phyloP scores from a whole-genome alignment of 2,329 filamentous ascomycete species.

The Colletotrichum aenigma region DNA sequence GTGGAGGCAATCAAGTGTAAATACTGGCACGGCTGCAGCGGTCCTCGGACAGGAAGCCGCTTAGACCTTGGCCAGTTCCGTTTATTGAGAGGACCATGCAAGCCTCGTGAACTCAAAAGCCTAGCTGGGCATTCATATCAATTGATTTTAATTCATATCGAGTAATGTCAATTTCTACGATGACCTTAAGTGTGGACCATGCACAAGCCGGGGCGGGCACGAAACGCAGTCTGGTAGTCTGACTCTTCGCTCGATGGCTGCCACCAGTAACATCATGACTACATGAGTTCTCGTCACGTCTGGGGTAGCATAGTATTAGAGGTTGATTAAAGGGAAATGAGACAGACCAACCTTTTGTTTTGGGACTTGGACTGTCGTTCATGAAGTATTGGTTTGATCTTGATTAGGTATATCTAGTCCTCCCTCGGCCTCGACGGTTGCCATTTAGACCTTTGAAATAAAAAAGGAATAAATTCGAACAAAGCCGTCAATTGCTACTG shows the following conservation, averaged over 20 bases:
- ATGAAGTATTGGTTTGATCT: no score
- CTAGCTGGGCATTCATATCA: neutral
- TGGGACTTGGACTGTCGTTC: no score
- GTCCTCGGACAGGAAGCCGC: neutral
- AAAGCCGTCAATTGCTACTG: no score
- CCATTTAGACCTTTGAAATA: no score
- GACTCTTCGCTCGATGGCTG: neutral
- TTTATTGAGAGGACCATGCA: neutral
- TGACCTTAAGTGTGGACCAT: neutral
- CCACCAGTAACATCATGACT: neutral
- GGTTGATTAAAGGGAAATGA: neutral
- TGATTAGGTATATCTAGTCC: no score
- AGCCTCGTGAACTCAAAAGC: neutral
- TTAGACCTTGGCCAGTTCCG: neutral
- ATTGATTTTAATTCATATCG: neutral
- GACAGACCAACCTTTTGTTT: neutral
- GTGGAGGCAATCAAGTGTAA: neutral
- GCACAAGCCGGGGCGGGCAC: neutral
- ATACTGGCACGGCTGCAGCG: neutral
- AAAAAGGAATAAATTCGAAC: neutral
- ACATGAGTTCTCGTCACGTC: neutral
- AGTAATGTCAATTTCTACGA: neutral
- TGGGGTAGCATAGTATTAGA: neutral
- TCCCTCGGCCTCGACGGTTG: no score
- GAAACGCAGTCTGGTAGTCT: neutral